Base-by-base conservation (phyloP, 2,329 filamentous ascomycete species). In the Davidsoniella virescens region DNA sequence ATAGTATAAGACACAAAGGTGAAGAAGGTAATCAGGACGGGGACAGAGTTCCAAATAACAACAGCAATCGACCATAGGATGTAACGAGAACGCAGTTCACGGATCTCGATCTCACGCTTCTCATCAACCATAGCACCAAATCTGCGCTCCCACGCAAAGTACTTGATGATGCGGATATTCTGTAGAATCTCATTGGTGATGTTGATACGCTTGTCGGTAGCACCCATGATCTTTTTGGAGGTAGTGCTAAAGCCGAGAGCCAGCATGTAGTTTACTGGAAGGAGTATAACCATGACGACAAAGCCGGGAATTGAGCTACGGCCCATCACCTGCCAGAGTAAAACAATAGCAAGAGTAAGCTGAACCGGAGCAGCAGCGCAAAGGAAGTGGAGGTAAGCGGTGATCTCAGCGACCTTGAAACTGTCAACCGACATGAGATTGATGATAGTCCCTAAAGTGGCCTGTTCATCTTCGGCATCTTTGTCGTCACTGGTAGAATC, bases 371-470 rank as follows among this genome's bases (percentile, higher is more conserved):
- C 88, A 54, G 84, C 81, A 0, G 88, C 90, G 70, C 90, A 84
- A n/a, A 98, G 70, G 65, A 94, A 98, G 65, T 98, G 92, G 29
- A 98, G 70, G 62, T 98, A 98, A 0, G 90, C 84, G 37, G 87
- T 92, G 53, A 94, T 82, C 62, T 98, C 92, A 55, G 86, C 84
- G 50, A 98, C 87, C 67, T 98, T 98, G 77, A 96, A 96, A 44
- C 90, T 95, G 69, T 98, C 93, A 39, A 98, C 93, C 9, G 92
- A 93, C 92, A 98, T 98, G 56, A 98, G 71, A 64, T 96, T 98
- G 69, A 98, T 98, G 60, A 98, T 95, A n/a, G 92, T 94, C 55
- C 93, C 92, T 47, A 93, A 74, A 54, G 92, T 95, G 38, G 87
- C 90, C 66, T 94, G 87, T 52, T 82, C 75, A 54, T 87, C 81